Percentiles rank a stretch among this genome's conserved stretches.
phyloP scores from a whole-genome alignment of 305 asterid genomes.

The Stenogyne calaminthoides region DNA sequence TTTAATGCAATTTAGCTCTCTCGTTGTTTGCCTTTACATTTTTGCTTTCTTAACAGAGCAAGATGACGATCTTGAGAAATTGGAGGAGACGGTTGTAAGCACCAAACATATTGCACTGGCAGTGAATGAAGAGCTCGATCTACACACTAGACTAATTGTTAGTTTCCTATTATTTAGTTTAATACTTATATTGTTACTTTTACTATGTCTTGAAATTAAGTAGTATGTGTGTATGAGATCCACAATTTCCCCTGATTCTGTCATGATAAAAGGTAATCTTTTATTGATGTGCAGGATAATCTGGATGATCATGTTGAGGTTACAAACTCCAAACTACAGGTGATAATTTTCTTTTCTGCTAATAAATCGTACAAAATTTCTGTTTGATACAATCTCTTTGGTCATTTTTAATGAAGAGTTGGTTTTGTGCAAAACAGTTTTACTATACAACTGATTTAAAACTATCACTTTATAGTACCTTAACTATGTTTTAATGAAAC shows the following conservation, averaged over 20 bases:
- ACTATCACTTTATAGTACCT: too few species aligned
- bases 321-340: conserved; percentile 85
- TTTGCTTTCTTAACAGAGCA: conserved; percentile 46
- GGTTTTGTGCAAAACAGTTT: too few species aligned
- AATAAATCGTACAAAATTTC: conserved; percentile 6
- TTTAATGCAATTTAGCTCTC: not conserved
- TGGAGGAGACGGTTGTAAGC: conserved; percentile 64
- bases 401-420: not conserved
- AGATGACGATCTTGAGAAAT: conserved; percentile 62
- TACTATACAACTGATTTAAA: too few species aligned
- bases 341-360: conserved; percentile 35
- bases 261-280: conserved; percentile 2
- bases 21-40: not conserved
- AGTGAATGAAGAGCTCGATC: conserved; percentile 66
- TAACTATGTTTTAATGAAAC: too few species aligned
- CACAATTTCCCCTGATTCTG: not conserved
- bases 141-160: conserved; percentile 61
- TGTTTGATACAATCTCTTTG: not conserved
- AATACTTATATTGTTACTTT: not conserved
- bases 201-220: not conserved
- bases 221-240: not conserved
- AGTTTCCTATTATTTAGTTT: conserved; percentile 28
- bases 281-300: conserved; percentile 57
- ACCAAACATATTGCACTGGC: conserved; percentile 70
- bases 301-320: conserved; percentile 82